Percentiles rank a stretch among this genome's conserved stretches.
phyloP scores from a whole-genome alignment of 176 grass and related monocot species.

The Otatea glauca region DNA sequence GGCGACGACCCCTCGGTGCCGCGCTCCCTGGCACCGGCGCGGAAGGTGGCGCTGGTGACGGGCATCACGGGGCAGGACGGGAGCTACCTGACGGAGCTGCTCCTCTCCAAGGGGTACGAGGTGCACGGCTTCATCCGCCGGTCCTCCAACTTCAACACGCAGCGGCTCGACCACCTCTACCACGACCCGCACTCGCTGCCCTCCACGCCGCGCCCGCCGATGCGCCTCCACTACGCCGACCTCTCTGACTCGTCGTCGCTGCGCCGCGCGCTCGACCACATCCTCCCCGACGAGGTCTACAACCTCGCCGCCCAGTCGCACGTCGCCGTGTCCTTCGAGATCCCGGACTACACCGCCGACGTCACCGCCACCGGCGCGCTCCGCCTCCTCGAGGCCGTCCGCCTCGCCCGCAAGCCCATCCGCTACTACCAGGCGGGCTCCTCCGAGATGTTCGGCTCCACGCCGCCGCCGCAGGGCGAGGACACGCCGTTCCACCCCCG shows the following conservation, averaged over 20 bases:
- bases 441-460: conserved; percentile 98
- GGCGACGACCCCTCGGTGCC: conserved; percentile 1
- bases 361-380: conserved; percentile 85
- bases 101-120: conserved; percentile 86
- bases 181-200: conserved; percentile 83
- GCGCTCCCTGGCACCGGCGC: conserved; percentile 36
- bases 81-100: conserved; percentile 91
- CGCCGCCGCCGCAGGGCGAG: conserved; percentile 90
- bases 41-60: conserved; percentile 88
- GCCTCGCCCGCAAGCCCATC: conserved; percentile 56
- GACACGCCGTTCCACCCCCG: conserved; percentile 81
- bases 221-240: conserved; percentile 98
- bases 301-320: conserved; percentile 97
- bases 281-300: conserved; percentile 98
- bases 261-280: conserved; percentile 78
- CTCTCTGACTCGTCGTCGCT: conserved; percentile 92
- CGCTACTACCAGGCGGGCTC: conserved; percentile 97
- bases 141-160: conserved; percentile 98
- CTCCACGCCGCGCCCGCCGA: conserved; percentile 57
- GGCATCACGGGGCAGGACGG: conserved; percentile 98
- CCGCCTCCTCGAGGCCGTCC: conserved; percentile 94
- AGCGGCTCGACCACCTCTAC: conserved; percentile 87
- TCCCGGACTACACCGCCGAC: conserved; percentile 96
- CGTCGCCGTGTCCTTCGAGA: conserved; percentile 93
- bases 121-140: conserved; percentile 97